These are phyloP conservation scores for Penicillium atrosanguineum DNA, from an alignment of 495 filamentous ascomycete species.

Conservation along the genomic window DNA sequence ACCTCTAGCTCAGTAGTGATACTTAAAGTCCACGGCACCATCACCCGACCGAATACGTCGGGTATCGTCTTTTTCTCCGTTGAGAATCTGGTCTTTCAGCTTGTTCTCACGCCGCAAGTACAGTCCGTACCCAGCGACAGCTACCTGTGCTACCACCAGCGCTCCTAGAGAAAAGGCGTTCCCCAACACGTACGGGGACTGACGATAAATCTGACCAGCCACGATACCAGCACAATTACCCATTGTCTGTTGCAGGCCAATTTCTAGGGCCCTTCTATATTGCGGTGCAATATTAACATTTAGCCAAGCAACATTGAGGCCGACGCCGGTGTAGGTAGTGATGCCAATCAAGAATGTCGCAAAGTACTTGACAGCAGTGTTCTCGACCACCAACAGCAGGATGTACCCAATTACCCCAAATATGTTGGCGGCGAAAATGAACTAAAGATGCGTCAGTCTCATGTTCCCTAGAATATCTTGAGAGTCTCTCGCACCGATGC, in stretches of 20 bases:
- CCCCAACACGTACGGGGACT: slow-evolving; percentile 49
- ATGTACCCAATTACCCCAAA: slow-evolving; percentile 53
- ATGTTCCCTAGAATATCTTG: not conserved
- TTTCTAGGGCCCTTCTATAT: slow-evolving; percentile 52
- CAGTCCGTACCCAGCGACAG: slow-evolving; percentile 34
- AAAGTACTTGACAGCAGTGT: slow-evolving; percentile 50
- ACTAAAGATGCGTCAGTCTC: slow-evolving; percentile 13
- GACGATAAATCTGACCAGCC: slow-evolving; percentile 51
- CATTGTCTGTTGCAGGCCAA: slow-evolving; percentile 57
- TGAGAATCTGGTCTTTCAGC: slow-evolving; percentile 39
- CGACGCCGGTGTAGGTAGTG: slow-evolving; percentile 48
- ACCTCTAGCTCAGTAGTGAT: slow-evolving; percentile 34
- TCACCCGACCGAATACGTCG: slow-evolving; percentile 47
- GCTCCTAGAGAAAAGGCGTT: slow-evolving; percentile 49
- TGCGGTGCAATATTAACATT: slow-evolving; percentile 59
- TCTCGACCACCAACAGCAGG: slow-evolving; percentile 41
- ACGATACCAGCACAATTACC: slow-evolving; percentile 57
- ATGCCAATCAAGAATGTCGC: slow-evolving; percentile 54
- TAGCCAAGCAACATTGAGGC: slow-evolving; percentile 55
- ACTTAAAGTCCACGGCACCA: slow-evolving; percentile 47
- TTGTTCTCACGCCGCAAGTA: slow-evolving; percentile 43
- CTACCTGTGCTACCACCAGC: slow-evolving; percentile 36
- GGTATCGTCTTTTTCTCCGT: slow-evolving; percentile 40
- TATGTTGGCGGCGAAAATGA: slow-evolving; percentile 42
- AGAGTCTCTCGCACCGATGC: slow-evolving; percentile 23